Evolutionary conservation across 345 rosid genomes (phyloP), one percentile per base, ranked within the genome.

Genomic region (Physaria fendleri): DNA sequence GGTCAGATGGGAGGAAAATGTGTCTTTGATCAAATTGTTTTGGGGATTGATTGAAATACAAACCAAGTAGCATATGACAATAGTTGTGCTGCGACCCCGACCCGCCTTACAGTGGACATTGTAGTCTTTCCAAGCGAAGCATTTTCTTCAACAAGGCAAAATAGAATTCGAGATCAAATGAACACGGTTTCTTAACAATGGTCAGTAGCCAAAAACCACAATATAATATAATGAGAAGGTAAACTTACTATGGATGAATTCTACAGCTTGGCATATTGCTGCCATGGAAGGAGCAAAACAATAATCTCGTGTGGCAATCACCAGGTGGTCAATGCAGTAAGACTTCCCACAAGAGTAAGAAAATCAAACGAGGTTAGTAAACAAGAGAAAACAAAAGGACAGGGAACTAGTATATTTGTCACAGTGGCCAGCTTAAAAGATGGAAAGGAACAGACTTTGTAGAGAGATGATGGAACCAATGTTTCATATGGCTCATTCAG

Each of bases 91-190:
- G 54, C 99, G 97, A 28, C 99, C 99, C 29, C 97, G 81, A 22
- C 99, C 99, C 34, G 99, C 99, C 77, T 93, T 93, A 77, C 99
- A 90, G 69, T 93, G 99, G 52, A 93, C 96, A 44, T 90, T 90
- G 96, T 90, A 7, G 88, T 83, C 61, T 56, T 64, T 54, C 85
- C 79, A 42, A 39, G 40, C 30, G 58, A 70, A 16, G 68, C 87
- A 76, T 93, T 93, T 54, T 76, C 99, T 93, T 30, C 70, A 75
- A 56, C 12, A 15, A 65, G 18, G 51, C 7, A 28, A 56, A 53
- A 62, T 0, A 56, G 64, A 13, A 67, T 32, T 71, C 11, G 29
- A 39, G 30, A 41, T 64, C 16, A 40, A 17, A 50, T 56, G 20
- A 40, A 41, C 37, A 56, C 30, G 4, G 57, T 39, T 44, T 12